Base-by-base conservation (phyloP, 2,329 filamentous ascomycete genomes). In the Hirsutella minnesotensis region DNA sequence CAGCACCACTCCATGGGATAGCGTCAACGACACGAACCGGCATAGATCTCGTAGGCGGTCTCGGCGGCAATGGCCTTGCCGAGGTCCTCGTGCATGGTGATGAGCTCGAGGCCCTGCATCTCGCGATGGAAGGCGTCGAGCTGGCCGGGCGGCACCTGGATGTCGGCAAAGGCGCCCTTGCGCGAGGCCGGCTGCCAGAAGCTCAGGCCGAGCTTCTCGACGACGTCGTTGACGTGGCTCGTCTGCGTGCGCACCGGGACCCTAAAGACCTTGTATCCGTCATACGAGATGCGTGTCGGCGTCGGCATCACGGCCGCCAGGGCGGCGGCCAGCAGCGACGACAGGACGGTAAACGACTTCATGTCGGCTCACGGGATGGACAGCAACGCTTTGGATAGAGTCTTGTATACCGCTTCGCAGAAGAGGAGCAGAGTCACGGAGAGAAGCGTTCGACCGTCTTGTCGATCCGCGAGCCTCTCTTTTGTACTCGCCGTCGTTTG, bases 251-350 rank as follows among this genome's bases (percentile, higher is more conserved):
- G 55, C 30, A 64, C 60, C 8, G 61, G 53, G n/a, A 70, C 52
- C 18, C 66, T 64, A 41, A 65, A 61, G n/a, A 67, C 66, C 47
- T 68, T 66, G 56, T 64, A 66, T 4, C 67, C 66, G 42, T 64
- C 55, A 44, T 70, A 72, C 0, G 60, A 61, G 5, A 64, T 53
- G 29, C 44, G 45, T 15, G 43, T 27, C 9, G 39, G 21, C 35
- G 41, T 41, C 5, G 44, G 43, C 24, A 44, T 5, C 9, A 34
- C 42, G n/a, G 42, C 47, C 16, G 48, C 44, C 20, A 47, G 39
- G 29, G 45, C 49, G 22, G 45, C 43, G 24, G 49, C 47, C 36
- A 51, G 19, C 13, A 53, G 41, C n/a, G 41, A 40, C 12, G 48
- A 42, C 15, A 52, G 33, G 8, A 47, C 19, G 24, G 45, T n/a